These are phyloP conservation scores for Fusarium sterilihyphosum DNA, from an alignment of 2,329 filamentous ascomycete genomes.

Conservation along the genomic window DNA sequence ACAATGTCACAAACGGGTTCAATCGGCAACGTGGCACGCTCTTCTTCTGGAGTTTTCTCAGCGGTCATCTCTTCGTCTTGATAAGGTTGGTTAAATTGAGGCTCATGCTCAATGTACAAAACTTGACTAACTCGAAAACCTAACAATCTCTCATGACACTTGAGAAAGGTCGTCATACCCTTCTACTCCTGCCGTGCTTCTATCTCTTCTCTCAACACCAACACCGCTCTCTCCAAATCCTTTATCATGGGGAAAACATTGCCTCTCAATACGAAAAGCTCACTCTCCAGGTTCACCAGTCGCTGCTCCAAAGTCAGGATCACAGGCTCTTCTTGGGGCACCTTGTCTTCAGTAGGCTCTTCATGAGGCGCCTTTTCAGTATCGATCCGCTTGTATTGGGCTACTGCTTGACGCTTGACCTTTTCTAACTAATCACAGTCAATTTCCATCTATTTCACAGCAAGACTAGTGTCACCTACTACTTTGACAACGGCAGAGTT, in stretches of 20 bases:
- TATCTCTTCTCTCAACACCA: too few species aligned
- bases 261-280: too few species aligned
- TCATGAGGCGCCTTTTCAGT: fast-evolving
- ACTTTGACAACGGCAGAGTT: fast-evolving
- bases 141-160: not conserved
- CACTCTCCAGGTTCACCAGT: not conserved
- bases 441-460: not conserved
- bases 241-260: too few species aligned
- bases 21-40: not conserved
- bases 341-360: fast-evolving
- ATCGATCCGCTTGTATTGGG: fast-evolving
- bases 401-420: fast-evolving
- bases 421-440: not conserved
- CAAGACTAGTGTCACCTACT: not conserved
- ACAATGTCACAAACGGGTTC: not conserved
- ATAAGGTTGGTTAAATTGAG: fast-evolving
- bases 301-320: not conserved
- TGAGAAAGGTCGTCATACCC: not conserved
- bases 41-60: fast-evolving
- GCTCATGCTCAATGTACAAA: not conserved
- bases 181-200: too few species aligned
- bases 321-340: not conserved
- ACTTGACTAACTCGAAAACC: fast-evolving
- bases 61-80: fast-evolving
- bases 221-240: too few species aligned